Percentiles rank a stretch among this genome's conserved stretches.
Conservation (phyloP, 1,139 yeast species). For the Blastobotrys apis region DNA sequence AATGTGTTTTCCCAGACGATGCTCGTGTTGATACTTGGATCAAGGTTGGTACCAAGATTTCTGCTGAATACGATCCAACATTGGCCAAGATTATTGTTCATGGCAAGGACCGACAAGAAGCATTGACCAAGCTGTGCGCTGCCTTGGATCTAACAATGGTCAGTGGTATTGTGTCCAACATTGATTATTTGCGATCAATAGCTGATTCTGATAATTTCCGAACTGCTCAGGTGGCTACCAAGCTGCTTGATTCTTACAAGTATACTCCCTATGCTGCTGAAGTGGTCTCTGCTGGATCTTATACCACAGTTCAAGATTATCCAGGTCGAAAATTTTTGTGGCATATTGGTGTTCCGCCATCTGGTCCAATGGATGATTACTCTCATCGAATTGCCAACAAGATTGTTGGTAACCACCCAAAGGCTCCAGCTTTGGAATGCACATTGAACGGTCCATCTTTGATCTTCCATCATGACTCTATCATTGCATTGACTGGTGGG, state of each 20-base stretch:
- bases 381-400: constrained; percentile 86
- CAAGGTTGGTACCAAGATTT: constrained; percentile 77
- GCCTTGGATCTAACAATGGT: constrained; percentile 86
- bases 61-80: constrained; percentile 95
- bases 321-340: constrained; percentile 91
- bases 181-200: constrained; percentile 83
- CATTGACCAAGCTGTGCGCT: constrained; percentile 64
- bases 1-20: constrained; percentile 69
- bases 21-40: constrained; percentile 97
- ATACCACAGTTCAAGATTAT: constrained; percentile 92
- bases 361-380: constrained; percentile 96
- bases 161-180: constrained; percentile 82
- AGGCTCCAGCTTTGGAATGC: constrained; percentile 85
- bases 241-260: constrained; percentile 75
- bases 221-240: constrained; percentile 78
- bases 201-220: constrained; percentile 81
- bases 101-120: constrained; percentile 83
- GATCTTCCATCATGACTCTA: constrained; percentile 72
- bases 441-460: constrained; percentile 85
- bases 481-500: constrained; percentile 87
- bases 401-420: constrained; percentile 77
- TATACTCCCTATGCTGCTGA: constrained; percentile 84
- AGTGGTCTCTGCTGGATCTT: constrained; percentile 81
- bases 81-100: constrained; percentile 94
- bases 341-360: constrained; percentile 94